Evolutionary conservation across 495 filamentous ascomycete genomes (phyloP).

Genomic region (Aspergillus egyptiacus): DNA sequence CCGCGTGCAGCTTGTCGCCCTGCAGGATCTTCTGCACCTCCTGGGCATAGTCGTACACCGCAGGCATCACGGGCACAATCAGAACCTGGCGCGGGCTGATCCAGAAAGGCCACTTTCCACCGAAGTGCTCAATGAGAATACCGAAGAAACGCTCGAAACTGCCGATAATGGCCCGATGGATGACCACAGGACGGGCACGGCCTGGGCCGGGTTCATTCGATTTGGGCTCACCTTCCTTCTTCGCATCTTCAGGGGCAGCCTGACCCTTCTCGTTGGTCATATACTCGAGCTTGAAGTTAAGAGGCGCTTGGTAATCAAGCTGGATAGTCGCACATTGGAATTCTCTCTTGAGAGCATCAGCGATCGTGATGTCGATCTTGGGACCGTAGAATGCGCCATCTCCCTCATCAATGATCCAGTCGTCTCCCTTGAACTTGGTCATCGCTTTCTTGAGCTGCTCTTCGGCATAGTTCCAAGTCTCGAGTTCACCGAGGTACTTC

Average conservation of each 20-base stretch:
- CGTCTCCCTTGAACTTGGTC: slow-evolving; percentile 66
- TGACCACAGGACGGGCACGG: slow-evolving; percentile 90
- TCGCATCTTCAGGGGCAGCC: slow-evolving; percentile 29
- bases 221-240: slow-evolving; percentile 34
- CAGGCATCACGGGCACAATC: slow-evolving; percentile 84
- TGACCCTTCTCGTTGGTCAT: slow-evolving; percentile 60
- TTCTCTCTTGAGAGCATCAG: slow-evolving; percentile 69
- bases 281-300: slow-evolving; percentile 79
- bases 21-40: slow-evolving; percentile 63
- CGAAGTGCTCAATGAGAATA: slow-evolving; percentile 92
- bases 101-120: slow-evolving; percentile 98
- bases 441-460: slow-evolving; percentile 68
- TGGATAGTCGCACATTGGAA: slow-evolving; percentile 96
- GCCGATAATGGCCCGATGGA: slow-evolving; percentile 91
- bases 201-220: slow-evolving; percentile 46
- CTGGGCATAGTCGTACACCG: slow-evolving; percentile 75
- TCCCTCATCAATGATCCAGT: slow-evolving; percentile 86
- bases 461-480: slow-evolving; percentile 86
- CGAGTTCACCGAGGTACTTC: slow-evolving; percentile 78
- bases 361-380: slow-evolving; percentile 89
- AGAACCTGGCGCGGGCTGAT: slow-evolving; percentile 87
- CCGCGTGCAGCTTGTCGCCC: slow-evolving; percentile 61
- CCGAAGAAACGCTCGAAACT: slow-evolving; percentile 93
- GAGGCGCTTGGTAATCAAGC: slow-evolving; percentile 88
- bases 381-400: slow-evolving; percentile 98